Base-by-base conservation (phyloP, 164 flowering plant genomes). In the Echeveria elegans region DNA sequence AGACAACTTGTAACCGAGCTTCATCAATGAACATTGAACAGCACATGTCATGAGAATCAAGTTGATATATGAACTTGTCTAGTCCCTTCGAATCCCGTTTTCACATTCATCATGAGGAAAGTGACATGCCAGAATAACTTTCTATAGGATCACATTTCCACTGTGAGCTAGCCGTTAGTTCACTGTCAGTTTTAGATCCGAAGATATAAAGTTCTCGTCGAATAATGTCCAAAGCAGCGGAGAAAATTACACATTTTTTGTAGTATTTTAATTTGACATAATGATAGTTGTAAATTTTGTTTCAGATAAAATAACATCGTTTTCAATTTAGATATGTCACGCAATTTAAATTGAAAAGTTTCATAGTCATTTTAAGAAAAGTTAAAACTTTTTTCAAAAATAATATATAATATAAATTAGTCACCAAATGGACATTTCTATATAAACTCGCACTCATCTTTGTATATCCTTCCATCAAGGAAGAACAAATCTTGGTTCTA, bases 401-500 rank as follows among this genome's bases (percentile, higher is more conserved):
- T n/a, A n/a, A n/a, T n/a, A n/a, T n/a, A n/a, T n/a, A n/a, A n/a
- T n/a, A n/a, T n/a, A n/a, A n/a, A n/a, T n/a, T n/a, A n/a, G n/a
- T n/a, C n/a, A n/a, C n/a, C n/a, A n/a, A n/a, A n/a, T n/a, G n/a
- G n/a, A n/a, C n/a, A n/a, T n/a, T n/a, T n/a, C n/a, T n/a, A 34
- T 8, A 50, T 23, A 21, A 5, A 0, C 21, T 7, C 53, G 19
- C 24, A 23, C 29, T 53, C 26, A 53, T 24, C 29, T 53, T 21
- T 50, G 26, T 24, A 69, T 63, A 62, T 14, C 50, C 31, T 60
- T 65, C 56, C 47, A 58, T 53, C 75, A 45, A 62, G 16, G 8
- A 48, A 34, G 19, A 29, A 65, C 21, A 65, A n/a, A 40, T 19
- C 19, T 4, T 37, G 31, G 5, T 38, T 38, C 41, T 14, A 38